phyloP scores from a whole-genome alignment of 805 yeast species.

The Kluyveromyces siamensis region DNA sequence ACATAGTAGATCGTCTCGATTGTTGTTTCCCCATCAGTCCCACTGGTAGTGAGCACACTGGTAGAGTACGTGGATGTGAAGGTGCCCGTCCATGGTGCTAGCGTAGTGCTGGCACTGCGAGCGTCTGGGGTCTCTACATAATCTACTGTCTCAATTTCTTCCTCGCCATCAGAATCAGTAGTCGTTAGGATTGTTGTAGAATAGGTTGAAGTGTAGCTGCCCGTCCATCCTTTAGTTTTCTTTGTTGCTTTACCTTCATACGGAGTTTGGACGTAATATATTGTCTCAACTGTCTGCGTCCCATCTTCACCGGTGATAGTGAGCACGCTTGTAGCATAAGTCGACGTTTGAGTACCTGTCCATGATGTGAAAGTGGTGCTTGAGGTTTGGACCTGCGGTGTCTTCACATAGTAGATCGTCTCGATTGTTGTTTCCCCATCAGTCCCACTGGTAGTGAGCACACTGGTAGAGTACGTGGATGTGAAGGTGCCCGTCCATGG shows the following conservation, averaged over 20 bases:
- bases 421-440: conserved; percentile 9
- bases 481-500: conserved; percentile 3
- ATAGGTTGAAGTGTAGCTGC: conserved; percentile 5
- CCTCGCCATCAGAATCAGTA: conserved; percentile 7
- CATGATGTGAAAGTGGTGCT: conserved; percentile 6
- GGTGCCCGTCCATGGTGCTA: conserved; percentile 2
- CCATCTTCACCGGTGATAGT: conserved; percentile 5
- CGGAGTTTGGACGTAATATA: conserved; percentile 9
- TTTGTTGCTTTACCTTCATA: neutral
- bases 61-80: neutral
- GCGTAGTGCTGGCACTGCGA: too few relatives aligned
- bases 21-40: conserved; percentile 9
- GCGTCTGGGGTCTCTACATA: conserved; percentile 6
- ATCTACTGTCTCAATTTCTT: conserved; percentile 3
- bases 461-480: neutral
- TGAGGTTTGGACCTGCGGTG: conserved; percentile 4
- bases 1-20: conserved; percentile 10
- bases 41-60: conserved; percentile 3
- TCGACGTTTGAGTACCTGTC: conserved; percentile 6
- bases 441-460: conserved; percentile 6
- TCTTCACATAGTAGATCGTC: conserved; percentile 11
- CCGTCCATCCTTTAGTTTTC: conserved; percentile 7
- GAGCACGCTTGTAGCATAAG: conserved; percentile 4
- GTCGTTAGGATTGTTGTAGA: conserved; percentile 1
- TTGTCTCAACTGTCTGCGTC: conserved; percentile 4